Conservation (phyloP, 805 yeast genomes). For the Millerozyma miso region DNA sequence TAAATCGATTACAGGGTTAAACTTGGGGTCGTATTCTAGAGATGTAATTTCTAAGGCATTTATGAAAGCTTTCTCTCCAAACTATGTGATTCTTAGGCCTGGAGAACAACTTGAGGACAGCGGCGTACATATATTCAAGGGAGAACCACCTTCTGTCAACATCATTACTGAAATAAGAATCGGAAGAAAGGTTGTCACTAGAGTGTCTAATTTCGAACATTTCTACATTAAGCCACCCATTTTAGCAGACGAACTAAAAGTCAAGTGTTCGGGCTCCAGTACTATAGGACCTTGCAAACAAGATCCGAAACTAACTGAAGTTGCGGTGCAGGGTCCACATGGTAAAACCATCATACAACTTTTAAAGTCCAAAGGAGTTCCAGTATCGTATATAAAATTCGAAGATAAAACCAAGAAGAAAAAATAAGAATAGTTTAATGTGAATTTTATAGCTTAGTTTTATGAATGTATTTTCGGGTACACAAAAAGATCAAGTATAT, state of each 20-base stretch:
- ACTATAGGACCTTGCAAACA: conserved; percentile 61
- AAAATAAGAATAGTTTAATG: conserved; percentile 19
- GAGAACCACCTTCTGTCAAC: conserved; percentile 61
- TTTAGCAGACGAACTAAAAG: conserved; percentile 65
- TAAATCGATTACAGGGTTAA: conserved; percentile 34
- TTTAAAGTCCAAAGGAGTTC: conserved; percentile 59
- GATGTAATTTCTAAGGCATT: conserved; percentile 44
- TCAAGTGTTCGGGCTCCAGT: conserved; percentile 85
- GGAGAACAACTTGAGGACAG: conserved; percentile 30
- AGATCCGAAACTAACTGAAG: conserved; percentile 56
- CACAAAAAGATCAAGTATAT: neutral
- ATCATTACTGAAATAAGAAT: conserved; percentile 71
- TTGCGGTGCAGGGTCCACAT: conserved; percentile 91
- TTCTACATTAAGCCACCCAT: conserved; percentile 62
- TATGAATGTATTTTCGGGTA: no score
- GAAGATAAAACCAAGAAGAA: conserved; percentile 58
- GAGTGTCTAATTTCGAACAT: conserved; percentile 63
- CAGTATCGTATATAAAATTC: conserved; percentile 58
- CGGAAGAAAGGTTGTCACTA: conserved; percentile 78
- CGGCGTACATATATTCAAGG: conserved; percentile 43
- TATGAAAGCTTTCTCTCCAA: conserved; percentile 45
- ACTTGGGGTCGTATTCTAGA: conserved; percentile 28
- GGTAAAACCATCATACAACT: conserved; percentile 56
- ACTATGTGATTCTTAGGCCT: conserved; percentile 46
- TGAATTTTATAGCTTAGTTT: no score